A percentile compares a stretch with the other conserved stretches of the same genome.
These are phyloP conservation scores for Elsinoe batatas DNA, from an alignment of 2,329 filamentous ascomycete species.

Conservation along the genomic window DNA sequence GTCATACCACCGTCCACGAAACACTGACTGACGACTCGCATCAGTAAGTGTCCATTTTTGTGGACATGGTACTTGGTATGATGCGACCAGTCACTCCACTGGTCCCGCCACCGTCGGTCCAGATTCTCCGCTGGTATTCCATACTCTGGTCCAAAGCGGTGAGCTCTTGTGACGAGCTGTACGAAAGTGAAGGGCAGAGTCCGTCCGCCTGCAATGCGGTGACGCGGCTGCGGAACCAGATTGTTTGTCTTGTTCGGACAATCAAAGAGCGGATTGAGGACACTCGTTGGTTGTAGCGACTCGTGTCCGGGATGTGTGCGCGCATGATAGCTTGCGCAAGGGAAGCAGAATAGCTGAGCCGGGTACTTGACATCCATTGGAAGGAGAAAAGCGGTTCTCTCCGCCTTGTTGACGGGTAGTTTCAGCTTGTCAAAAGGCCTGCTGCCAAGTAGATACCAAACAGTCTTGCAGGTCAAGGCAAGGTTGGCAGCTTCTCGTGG, in stretches of 20 bases:
- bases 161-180: slow-evolving; percentile 45
- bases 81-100: slow-evolving; percentile 44
- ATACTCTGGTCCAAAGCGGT: slow-evolving; percentile 38
- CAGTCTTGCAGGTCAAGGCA: slow-evolving; percentile 39
- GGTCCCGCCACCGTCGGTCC: slow-evolving; percentile 45
- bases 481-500: slow-evolving; percentile 41
- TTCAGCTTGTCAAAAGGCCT: slow-evolving; percentile 32
- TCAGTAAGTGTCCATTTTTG: slow-evolving; percentile 42
- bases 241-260: slow-evolving; percentile 46
- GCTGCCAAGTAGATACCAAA: slow-evolving; percentile 35
- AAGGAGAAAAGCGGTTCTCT: slow-evolving; percentile 43
- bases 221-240: slow-evolving; percentile 37
- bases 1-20: slow-evolving; percentile 44
- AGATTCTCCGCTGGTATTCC: slow-evolving; percentile 41
- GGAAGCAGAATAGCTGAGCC: slow-evolving; percentile 49
- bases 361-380: slow-evolving; percentile 43
- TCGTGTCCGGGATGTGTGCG: slow-evolving; percentile 46
- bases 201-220: slow-evolving; percentile 45
- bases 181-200: slow-evolving; percentile 49
- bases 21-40: slow-evolving; percentile 47
- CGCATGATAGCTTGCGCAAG: slow-evolving; percentile 46
- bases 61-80: slow-evolving; percentile 45
- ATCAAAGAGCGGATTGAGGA: slow-evolving; percentile 47
- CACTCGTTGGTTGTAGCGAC: slow-evolving; percentile 42
- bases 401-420: slow-evolving; percentile 33